Base-by-base conservation (phyloP, 2,329 filamentous ascomycete species). In the Leptodontidium sp. region DNA sequence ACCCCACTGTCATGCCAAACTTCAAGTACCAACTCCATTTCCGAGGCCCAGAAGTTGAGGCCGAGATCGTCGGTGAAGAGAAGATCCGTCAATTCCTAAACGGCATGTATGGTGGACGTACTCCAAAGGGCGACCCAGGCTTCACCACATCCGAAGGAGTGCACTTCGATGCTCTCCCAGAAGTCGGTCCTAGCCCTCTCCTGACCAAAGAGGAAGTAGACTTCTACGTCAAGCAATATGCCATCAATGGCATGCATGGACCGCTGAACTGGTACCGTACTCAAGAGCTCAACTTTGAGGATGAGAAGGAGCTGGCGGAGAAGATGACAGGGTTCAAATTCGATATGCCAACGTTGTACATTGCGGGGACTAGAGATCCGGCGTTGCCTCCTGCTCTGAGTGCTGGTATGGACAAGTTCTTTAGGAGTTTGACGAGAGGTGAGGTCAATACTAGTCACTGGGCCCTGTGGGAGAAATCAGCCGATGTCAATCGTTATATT, bases 251-350 rank as follows among this genome's bases (percentile, higher is more conserved):
- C 57, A 80, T 98, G 72, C 88, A 90, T 72, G 93, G 93, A 0
- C 93, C 93, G 17, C 83, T 93, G 69, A 96, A 94, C 81, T 98
- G 93, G 93, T 99, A 99, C 82, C 89, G 94, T 53, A 91, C 87
- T 2, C 84, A 87, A 24, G 82, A 87, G 78, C 79, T 90, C 71
- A 97, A 97, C 80, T 92, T 85, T 77, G 86, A 93, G 50, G 93
- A 98, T 71, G 96, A 98, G 77, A 73, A 79, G 59, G 78, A 83
- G 52, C 82, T 92, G 50, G 83, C 88, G 64, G 83, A 87, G 69
- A 89, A 89, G 75, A 88, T 84, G 76, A 83, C 87, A 64, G 85
- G 88, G 50, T 72, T 68, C 35, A 84, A 79, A 66, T 82, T 92
- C 64, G 80, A 84, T 58, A 82, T 88, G 75, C 93, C 93, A 0